Conservation (phyloP, 2,329 filamentous ascomycete genomes). For the Simplicillium aogashimaense region DNA sequence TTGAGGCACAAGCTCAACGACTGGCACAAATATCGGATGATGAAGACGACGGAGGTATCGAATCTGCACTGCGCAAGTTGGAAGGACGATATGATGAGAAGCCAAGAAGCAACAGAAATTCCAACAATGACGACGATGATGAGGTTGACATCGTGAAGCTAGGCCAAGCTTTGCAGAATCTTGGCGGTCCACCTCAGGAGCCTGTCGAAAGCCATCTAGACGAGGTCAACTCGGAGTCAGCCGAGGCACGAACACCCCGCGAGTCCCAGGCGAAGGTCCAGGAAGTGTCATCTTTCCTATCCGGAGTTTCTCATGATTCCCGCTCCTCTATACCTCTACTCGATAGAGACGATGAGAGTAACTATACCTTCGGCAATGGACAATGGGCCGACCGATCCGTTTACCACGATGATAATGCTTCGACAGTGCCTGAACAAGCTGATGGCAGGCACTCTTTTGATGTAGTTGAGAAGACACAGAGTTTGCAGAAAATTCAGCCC, state of each 20-base stretch:
- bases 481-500: conserved; percentile 32
- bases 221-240: background rate
- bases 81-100: conserved; percentile 73
- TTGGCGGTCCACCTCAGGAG: conserved; percentile 1
- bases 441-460: conserved; percentile 39
- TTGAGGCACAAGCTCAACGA: conserved; percentile 79
- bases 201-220: background rate
- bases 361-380: background rate
- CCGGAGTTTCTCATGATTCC: too few species aligned
- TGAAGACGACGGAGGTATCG: conserved; percentile 70
- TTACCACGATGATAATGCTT: conserved; percentile 5
- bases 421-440: conserved; percentile 6
- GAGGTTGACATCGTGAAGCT: conserved; percentile 11
- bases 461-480: conserved; percentile 42
- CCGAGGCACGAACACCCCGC: too few species aligned
- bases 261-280: too few species aligned
- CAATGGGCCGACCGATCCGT: background rate
- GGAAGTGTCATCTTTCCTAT: too few species aligned
- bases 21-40: conserved; percentile 85
- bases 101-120: conserved; percentile 15
- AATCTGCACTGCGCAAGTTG: conserved; percentile 84
- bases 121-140: conserved; percentile 7
- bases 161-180: conserved; percentile 3
- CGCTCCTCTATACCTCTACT: too few species aligned
- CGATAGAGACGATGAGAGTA: too few species aligned